A percentile compares a stretch with the other conserved stretches of the same genome.
phyloP scores from a whole-genome alignment of 2,329 filamentous ascomycete genomes.

The Chrysoporthe puriensis region DNA sequence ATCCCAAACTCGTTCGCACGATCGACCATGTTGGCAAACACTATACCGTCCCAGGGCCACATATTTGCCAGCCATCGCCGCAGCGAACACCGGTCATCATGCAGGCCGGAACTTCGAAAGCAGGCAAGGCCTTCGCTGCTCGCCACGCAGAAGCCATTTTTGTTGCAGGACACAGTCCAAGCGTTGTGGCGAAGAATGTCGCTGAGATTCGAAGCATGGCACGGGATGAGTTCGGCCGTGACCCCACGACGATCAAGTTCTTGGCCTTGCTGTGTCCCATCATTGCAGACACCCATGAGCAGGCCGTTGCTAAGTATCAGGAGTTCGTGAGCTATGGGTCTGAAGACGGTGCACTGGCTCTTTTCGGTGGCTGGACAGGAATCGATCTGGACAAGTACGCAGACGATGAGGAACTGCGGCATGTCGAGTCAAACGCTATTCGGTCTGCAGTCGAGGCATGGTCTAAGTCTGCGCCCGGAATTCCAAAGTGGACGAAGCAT shows the following conservation, averaged over 20 bases:
- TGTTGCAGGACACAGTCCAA: slow-evolving; percentile 60
- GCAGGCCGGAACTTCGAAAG: slow-evolving; percentile 65
- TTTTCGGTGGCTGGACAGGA: slow-evolving; percentile 71
- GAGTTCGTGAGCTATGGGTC: slow-evolving; percentile 60
- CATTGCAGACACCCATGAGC: slow-evolving; percentile 62
- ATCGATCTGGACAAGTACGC: slow-evolving; percentile 64
- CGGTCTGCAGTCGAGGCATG: slow-evolving; percentile 53
- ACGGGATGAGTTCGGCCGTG: slow-evolving; percentile 51
- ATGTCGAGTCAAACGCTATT: slow-evolving; percentile 65
- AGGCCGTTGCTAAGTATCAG: slow-evolving; percentile 59
- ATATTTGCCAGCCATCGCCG: slow-evolving; percentile 63
- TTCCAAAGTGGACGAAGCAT: slow-evolving; percentile 30
- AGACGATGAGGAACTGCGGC: slow-evolving; percentile 65
- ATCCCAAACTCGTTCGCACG: slow-evolving; percentile 56
- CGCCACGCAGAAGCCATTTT: slow-evolving; percentile 69
- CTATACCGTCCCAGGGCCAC: slow-evolving; percentile 64
- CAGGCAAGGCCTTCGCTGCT: slow-evolving; percentile 63
- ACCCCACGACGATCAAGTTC: slow-evolving; percentile 62
- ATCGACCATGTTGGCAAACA: slow-evolving; percentile 70
- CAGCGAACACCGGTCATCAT: slow-evolving; percentile 68
- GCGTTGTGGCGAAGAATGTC: slow-evolving; percentile 58
- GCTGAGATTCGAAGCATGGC: slow-evolving; percentile 59
- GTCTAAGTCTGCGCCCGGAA: slow-evolving; percentile 41
- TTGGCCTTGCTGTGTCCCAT: slow-evolving; percentile 62
- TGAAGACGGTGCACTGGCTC: slow-evolving; percentile 63